These are phyloP conservation scores for Plasmodium coatneyi DNA, from an alignment of 169 alveolate species.

Conservation along the genomic window DNA sequence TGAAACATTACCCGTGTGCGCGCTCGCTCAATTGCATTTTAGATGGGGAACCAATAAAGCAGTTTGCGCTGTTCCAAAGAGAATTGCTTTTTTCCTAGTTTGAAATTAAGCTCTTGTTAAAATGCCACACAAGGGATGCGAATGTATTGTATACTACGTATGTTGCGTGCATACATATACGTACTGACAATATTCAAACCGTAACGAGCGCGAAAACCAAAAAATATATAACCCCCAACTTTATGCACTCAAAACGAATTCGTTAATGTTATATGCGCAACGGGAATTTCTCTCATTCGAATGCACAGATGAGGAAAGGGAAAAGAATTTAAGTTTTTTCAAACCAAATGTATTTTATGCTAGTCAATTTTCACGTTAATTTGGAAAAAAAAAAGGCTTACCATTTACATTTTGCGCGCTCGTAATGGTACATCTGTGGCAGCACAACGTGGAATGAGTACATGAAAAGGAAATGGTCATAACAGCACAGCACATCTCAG, in stretches of 20 bases:
- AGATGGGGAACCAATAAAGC: background rate
- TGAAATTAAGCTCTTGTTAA: background rate
- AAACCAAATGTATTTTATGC: background rate
- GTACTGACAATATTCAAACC: background rate
- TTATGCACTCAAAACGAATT: background rate
- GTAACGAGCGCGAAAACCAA: background rate
- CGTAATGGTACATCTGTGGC: background rate
- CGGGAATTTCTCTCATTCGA: background rate
- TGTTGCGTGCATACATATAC: background rate
- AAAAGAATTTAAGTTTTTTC: background rate
- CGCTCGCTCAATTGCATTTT: background rate
- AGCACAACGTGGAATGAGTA: background rate
- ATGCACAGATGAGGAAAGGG: background rate
- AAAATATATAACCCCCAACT: background rate
- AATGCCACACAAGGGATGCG: background rate
- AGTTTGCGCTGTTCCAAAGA: background rate
- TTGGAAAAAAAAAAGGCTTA: background rate
- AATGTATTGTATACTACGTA: background rate
- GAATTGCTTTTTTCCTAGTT: background rate
- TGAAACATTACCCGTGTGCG: constrained; percentile 1
- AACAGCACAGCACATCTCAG: constrained; percentile 2
- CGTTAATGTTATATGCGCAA: background rate
- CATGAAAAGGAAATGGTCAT: background rate
- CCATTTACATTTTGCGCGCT: background rate
- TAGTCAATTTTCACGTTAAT: background rate